These are phyloP conservation scores for Leucosporidium scottii DNA, from an alignment of 768 basidiomycete genomes.

Conservation along the genomic window DNA sequence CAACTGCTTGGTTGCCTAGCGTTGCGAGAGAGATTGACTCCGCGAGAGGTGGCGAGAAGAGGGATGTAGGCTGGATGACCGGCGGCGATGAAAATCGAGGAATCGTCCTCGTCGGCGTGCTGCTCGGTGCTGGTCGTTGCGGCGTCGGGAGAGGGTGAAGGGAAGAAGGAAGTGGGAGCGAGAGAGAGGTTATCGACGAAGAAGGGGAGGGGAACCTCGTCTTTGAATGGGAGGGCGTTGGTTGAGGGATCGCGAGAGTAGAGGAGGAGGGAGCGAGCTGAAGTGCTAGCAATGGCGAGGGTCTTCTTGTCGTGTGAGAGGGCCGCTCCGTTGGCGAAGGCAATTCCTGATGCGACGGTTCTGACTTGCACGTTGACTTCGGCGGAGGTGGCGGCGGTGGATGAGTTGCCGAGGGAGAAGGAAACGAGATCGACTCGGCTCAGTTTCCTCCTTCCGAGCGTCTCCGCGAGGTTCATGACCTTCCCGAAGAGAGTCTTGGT, in stretches of 20 bases:
- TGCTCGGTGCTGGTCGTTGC: too few relatives aligned
- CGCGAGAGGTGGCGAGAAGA: constrained; percentile 5
- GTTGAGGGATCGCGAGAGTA: neutral
- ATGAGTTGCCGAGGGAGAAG: neutral
- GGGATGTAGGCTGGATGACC: constrained; percentile 21
- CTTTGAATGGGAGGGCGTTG: neutral
- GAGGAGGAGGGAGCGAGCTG: neutral
- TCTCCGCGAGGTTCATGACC: constrained; percentile 54
- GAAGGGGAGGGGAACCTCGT: constrained; percentile 6
- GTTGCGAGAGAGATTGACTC: too few relatives aligned
- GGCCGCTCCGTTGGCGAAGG: constrained; percentile 66
- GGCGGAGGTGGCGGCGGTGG: neutral
- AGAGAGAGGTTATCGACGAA: constrained; percentile 25
- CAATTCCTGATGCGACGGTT: constrained; percentile 50
- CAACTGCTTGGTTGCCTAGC: neutral
- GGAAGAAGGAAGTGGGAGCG: neutral
- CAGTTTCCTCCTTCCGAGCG: constrained; percentile 37
- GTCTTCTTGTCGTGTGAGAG: constrained; percentile 51
- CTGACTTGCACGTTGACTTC: constrained; percentile 42
- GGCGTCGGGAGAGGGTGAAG: too few relatives aligned
- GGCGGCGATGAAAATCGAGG: constrained; percentile 4
- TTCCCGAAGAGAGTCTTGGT: constrained; percentile 50
- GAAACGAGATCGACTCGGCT: constrained; percentile 9
- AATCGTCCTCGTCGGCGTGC: too few relatives aligned
- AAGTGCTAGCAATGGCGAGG: constrained; percentile 56